Evolutionary conservation across 2,329 filamentous ascomycete genomes (phyloP), one percentile per base, ranked within the genome.

Genomic region (Diplodia seriata): DNA sequence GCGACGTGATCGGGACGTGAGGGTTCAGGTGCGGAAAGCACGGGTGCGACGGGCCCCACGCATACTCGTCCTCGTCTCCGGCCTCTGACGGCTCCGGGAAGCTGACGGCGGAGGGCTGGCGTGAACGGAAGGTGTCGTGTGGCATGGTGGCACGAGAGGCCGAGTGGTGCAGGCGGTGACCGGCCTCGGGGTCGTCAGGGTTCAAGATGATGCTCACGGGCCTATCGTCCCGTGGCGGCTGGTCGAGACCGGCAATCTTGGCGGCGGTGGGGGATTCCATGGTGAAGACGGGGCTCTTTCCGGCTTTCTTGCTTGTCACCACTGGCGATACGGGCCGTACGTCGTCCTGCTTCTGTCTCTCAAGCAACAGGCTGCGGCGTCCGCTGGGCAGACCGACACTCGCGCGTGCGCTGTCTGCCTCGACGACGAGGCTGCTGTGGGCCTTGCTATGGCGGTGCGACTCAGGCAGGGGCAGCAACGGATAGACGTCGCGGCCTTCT

Each of bases 11-110:
- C 0, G 94, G 89, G 6, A 97, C 94, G 78, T 99, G 94, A 0
- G 94, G 91, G 75, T 98, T 98, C 49, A 93, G 83, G 76, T 98
- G 95, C 59, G 95, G 95, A 76, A 90, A 98, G 78, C 95, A 99
- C 4, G 95, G 94, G 77, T 99, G 95, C 50, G 91, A 89, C 15
- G 94, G 93, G 0, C 95, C 94, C 95, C 95, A 99, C 79, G 93
- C 88, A 63, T 93, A 88, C 70, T 91, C 90, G 65, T 89, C 84
- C 33, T 88, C 89, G 26, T 86, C 85, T 15, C 64, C 64, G 11
- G 53, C 64, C 8, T 68, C 67, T 1, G 59, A 64, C 55, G 55
- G 55, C 23, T 61, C 56, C 20, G 54, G 64, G 31, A 63, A 63
- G 4, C 47, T 51, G 26, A 66, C 54, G 31, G 57, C 59, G 7